Conservation (phyloP, 805 yeast species). For the Saturnispora quitensis region DNA sequence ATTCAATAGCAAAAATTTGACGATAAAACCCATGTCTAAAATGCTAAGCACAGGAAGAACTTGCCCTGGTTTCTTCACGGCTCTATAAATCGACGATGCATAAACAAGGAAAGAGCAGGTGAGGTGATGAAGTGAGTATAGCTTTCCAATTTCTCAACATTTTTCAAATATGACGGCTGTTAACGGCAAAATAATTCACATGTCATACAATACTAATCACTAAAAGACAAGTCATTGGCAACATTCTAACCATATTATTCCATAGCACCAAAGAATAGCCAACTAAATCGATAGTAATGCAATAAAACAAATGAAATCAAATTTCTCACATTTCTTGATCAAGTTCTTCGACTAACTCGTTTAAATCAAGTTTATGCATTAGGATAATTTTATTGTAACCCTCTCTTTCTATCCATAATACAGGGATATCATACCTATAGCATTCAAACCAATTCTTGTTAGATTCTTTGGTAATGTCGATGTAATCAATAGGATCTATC, state of each 20-base stretch:
- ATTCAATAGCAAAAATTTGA: neutral
- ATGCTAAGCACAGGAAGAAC: neutral
- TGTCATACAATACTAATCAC: neutral
- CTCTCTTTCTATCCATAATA: constrained; percentile 54
- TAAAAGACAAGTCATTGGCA: neutral
- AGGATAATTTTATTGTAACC: constrained; percentile 42
- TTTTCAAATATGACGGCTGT: constrained; percentile 10
- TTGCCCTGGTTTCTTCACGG: constrained; percentile 5
- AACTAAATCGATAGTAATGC: neutral
- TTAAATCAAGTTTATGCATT: constrained; percentile 57
- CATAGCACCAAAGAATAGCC: neutral
- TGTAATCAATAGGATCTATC: constrained; percentile 29
- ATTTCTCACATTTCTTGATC: constrained; percentile 24
- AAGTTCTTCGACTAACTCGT: constrained; percentile 46
- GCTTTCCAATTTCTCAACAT: constrained; percentile 12
- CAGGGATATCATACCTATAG: constrained; percentile 73
- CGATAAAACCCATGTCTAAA: neutral
- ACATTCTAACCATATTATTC: neutral
- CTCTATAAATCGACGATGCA: neutral
- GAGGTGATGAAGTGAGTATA: constrained; percentile 1
- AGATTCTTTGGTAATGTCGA: constrained; percentile 52
- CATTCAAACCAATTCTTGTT: constrained; percentile 60
- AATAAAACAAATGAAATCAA: neutral
- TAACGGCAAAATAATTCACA: constrained; percentile 3
- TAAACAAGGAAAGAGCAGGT: neutral